These are phyloP conservation scores for Pleurozium schreberi DNA, from an alignment of 225 moss, liverwort and hornwort genomes.

Conservation along the genomic window DNA sequence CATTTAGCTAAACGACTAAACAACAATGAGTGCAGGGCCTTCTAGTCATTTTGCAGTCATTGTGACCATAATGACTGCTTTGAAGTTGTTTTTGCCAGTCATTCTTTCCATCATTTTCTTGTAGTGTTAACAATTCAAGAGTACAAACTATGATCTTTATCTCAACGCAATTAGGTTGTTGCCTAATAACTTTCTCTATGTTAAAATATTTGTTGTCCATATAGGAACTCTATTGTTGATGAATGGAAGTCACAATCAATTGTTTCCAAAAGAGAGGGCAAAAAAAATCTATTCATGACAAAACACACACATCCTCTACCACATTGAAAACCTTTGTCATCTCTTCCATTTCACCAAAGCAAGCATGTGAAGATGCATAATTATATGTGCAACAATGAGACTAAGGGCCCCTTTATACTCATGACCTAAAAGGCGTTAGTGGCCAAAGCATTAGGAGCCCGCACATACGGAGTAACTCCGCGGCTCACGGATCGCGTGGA, in stretches of 20 bases:
- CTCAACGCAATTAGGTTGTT: too few species aligned
- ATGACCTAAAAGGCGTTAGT: rapidly evolving
- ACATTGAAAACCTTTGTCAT: background rate
- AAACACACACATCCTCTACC: too few species aligned
- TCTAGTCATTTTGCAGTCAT: too few species aligned
- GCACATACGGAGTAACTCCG: background rate
- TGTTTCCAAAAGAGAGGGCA: background rate
- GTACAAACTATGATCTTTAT: background rate
- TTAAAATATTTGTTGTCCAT: background rate
- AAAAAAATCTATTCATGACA: background rate
- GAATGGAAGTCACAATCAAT: background rate
- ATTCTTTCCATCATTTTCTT: too few species aligned
- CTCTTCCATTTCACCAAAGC: background rate
- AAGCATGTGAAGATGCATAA: background rate
- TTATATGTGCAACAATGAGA: background rate
- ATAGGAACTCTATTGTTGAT: background rate
- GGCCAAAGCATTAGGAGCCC: background rate
- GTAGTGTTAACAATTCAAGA: too few species aligned
- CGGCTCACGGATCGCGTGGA: background rate
- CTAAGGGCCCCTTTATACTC: rapidly evolving
- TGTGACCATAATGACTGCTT: too few species aligned
- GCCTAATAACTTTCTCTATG: background rate
- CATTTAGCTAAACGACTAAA: too few species aligned
- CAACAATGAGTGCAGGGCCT: too few species aligned
- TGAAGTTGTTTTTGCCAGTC: too few species aligned